These are phyloP conservation scores for Penicillium verrucosum DNA, from an alignment of 2,329 filamentous ascomycete genomes.

Conservation along the genomic window DNA sequence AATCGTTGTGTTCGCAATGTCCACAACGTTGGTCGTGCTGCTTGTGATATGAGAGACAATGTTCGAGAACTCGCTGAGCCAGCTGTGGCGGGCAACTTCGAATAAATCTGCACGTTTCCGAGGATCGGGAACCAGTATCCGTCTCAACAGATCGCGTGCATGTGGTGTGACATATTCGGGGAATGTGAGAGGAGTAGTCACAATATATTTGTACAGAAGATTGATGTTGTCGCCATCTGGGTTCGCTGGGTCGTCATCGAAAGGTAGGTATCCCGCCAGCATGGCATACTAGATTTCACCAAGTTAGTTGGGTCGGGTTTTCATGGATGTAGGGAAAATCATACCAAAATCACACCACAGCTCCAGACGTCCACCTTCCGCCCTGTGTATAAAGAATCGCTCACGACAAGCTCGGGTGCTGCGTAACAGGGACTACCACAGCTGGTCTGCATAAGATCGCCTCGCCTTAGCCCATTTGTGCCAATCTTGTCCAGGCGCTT, in stretches of 20 bases:
- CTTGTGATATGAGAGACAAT: conserved; percentile 97
- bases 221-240: conserved; percentile 99
- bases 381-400: conserved; percentile 93
- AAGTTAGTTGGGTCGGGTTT: not conserved
- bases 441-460: conserved; percentile 98
- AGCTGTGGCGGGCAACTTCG: conserved; percentile 95
- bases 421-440: conserved; percentile 98
- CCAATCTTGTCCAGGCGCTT: conserved; percentile 79
- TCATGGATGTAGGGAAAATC: conserved; percentile 29
- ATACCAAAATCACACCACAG: conserved; percentile 94
- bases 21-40: conserved; percentile 79
- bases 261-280: conserved; percentile 94
- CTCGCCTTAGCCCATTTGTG: conserved; percentile 71
- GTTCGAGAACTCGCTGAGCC: conserved; percentile 95
- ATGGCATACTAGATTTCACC: conserved; percentile 77
- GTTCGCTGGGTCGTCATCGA: conserved; percentile 97
- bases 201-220: conserved; percentile 97
- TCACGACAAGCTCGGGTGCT: conserved; percentile 93
- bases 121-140: conserved; percentile 93
- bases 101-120: conserved; percentile 93
- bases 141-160: conserved; percentile 83
- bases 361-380: conserved; percentile 99
- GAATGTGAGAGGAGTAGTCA: conserved; percentile 93
- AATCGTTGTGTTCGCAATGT: conserved; percentile 78
- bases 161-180: conserved; percentile 98